Conservation (phyloP, 192 early-diverging fungal species). For the Dissophora globulifera region DNA sequence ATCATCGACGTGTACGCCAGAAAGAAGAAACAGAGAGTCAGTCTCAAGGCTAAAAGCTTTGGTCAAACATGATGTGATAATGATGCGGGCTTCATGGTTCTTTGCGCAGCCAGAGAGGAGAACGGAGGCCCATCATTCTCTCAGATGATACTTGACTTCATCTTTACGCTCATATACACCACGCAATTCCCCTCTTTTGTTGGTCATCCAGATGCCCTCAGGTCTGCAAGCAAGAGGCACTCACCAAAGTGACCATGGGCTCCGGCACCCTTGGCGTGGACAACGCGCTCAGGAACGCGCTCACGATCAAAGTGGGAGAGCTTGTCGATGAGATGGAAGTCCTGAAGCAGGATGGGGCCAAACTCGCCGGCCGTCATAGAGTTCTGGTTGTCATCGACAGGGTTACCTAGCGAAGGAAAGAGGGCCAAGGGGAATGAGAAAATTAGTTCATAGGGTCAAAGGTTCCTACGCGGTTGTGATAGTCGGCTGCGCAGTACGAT, state of each 20-base stretch:
- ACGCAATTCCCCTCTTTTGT: too few relatives aligned
- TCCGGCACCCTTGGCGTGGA: slow-evolving; percentile 82
- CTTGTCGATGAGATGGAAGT: slow-evolving; percentile 83
- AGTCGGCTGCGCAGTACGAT: background rate
- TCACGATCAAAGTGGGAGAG: slow-evolving; percentile 83
- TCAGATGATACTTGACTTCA: too few relatives aligned
- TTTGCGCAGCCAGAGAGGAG: too few relatives aligned
- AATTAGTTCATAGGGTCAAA: background rate
- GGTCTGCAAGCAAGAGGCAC: background rate
- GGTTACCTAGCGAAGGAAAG: slow-evolving; percentile 64
- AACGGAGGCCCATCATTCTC: too few relatives aligned
- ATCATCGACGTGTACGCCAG: too few relatives aligned
- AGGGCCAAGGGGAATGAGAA: background rate
- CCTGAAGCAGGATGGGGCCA: slow-evolving; percentile 76
- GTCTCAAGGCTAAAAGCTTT: too few relatives aligned
- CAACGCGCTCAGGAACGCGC: slow-evolving; percentile 83
- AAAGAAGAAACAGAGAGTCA: too few relatives aligned
- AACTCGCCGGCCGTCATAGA: slow-evolving; percentile 72
- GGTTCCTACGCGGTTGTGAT: background rate
- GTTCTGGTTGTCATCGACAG: slow-evolving; percentile 81
- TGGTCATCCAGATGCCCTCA: background rate
- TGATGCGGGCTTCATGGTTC: too few relatives aligned
- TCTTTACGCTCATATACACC: too few relatives aligned
- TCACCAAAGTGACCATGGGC: slow-evolving; percentile 79
- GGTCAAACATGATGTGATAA: too few relatives aligned